A percentile compares a stretch with the other conserved stretches of the same genome.
These are phyloP conservation scores for Dianthus caryophyllus DNA, from an alignment of 148 eudicot species.

Conservation along the genomic window DNA sequence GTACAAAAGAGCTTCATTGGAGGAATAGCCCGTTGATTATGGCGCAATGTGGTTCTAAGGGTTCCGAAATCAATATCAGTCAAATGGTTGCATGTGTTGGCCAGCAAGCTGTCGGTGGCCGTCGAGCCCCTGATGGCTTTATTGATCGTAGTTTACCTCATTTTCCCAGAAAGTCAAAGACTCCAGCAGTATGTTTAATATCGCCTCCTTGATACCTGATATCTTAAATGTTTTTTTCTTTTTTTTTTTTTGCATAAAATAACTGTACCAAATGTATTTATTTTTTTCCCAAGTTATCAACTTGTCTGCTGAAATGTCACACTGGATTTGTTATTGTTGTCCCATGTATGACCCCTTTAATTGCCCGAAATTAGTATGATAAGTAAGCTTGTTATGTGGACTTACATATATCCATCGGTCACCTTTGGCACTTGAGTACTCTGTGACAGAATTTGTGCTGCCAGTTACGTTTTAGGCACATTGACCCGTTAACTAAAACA, in stretches of 20 bases:
- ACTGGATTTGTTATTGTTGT: neutral
- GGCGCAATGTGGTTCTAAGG: conserved; percentile 98
- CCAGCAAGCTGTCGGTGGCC: conserved; percentile 94
- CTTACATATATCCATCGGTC: too few species aligned
- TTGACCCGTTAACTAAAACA: too few species aligned
- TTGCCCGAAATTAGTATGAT: too few species aligned
- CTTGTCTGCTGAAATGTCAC: neutral
- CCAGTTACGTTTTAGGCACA: too few species aligned
- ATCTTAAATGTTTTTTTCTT: too few species aligned
- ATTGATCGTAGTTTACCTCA: conserved; percentile 89
- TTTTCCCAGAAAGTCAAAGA: conserved; percentile 63
- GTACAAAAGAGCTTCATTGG: conserved; percentile 79
- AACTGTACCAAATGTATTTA: neutral
- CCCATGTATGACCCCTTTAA: too few species aligned
- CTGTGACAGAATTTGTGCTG: too few species aligned
- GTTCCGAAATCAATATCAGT: conserved; percentile 89
- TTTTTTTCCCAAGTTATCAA: neutral
- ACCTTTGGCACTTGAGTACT: too few species aligned
- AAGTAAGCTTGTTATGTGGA: too few species aligned
- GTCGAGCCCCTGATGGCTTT: conserved; percentile 92
- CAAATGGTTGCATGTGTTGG: conserved; percentile 99
- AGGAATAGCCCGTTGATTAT: conserved; percentile 92
- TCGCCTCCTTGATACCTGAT: conserved; percentile 1
- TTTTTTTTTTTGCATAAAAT: too few species aligned
- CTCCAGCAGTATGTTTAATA: conserved; percentile 58